Evolutionary conservation across 305 asterid genomes (phyloP).

Genomic region (Fraxinus sp.): DNA sequence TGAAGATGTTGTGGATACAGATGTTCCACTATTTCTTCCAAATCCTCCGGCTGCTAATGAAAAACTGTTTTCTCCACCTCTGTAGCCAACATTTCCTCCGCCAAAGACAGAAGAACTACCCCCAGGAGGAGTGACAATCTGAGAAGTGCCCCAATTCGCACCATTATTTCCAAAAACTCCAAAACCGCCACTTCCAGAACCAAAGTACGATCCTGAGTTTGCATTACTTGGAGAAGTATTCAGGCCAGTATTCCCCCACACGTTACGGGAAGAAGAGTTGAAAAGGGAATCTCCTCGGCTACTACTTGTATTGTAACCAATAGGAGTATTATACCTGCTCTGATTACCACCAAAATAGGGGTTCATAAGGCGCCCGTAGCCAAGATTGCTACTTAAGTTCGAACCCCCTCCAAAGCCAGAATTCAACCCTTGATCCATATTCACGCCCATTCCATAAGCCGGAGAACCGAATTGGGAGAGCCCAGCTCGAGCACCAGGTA

Average conservation of each 20-base stretch:
- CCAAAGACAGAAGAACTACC: constrained; percentile 52
- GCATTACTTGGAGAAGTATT: constrained; percentile 52
- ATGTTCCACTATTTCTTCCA: constrained; percentile 50
- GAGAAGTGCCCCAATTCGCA: constrained; percentile 62
- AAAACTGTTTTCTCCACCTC: constrained; percentile 60
- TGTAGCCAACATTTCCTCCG: constrained; percentile 59
- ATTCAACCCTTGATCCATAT: constrained; percentile 52
- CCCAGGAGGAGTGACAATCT: constrained; percentile 46
- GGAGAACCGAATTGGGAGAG: constrained; percentile 61
- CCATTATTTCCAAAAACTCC: constrained; percentile 73
- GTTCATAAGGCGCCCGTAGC: constrained; percentile 53
- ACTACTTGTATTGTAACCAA: constrained; percentile 50
- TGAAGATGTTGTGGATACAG: constrained; percentile 47
- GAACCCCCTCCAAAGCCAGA: constrained; percentile 56
- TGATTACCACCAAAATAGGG: constrained; percentile 54
- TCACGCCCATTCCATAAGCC: constrained; percentile 56
- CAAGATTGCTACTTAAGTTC: constrained; percentile 43
- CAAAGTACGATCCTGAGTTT: constrained; percentile 56
- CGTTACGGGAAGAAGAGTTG: constrained; percentile 33
- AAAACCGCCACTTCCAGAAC: constrained; percentile 57
- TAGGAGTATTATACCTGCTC: constrained; percentile 54
- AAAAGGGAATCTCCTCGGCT: constrained; percentile 53
- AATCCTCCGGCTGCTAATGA: constrained; percentile 58
- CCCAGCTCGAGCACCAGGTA: constrained; percentile 50
- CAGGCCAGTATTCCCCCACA: constrained; percentile 69